Evolutionary conservation across 225 moss, liverwort and hornwort species (phyloP).

Genomic region (Marchantia paleacea): DNA sequence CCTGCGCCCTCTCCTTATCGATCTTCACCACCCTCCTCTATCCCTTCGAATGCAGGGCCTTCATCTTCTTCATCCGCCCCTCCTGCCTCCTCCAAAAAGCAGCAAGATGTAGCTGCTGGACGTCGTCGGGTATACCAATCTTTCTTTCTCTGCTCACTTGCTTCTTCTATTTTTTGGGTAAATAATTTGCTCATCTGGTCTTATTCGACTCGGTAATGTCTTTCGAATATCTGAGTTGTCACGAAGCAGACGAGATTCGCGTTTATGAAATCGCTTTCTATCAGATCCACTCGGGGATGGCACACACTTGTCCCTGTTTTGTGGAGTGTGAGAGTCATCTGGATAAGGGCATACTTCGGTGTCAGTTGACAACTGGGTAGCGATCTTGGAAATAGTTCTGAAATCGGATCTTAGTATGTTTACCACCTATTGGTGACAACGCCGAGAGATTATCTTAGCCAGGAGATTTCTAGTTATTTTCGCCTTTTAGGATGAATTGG

Average conservation of each 20-base stretch:
- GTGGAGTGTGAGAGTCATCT: not conserved
- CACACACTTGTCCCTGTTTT: not conserved
- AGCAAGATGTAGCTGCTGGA: slow-evolving; percentile 42
- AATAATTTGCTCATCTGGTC: not conserved
- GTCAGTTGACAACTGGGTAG: not conserved
- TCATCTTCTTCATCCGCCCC: slow-evolving; percentile 29
- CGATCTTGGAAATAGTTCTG: not conserved
- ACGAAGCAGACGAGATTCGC: not conserved
- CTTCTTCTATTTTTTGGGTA: not conserved
- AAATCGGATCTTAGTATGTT: not conserved
- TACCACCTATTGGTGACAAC: not conserved
- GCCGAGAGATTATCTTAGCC: not conserved
- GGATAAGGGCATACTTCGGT: not conserved
- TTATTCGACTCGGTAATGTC: not conserved
- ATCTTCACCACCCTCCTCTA: slow-evolving; percentile 28
- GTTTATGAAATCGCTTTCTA: not conserved
- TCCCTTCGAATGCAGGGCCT: slow-evolving; percentile 17
- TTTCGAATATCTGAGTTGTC: not conserved
- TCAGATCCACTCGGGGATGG: not conserved
- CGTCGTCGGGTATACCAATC: slow-evolving; percentile 37
- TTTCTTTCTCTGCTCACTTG: not conserved
- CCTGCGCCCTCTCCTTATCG: slow-evolving; percentile 35
- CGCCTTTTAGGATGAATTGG: not conserved
- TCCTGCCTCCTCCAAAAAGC: slow-evolving; percentile 30
- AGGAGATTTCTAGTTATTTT: not conserved